phyloP scores from a whole-genome alignment of 2,329 filamentous ascomycete species.

The Coniochaeta sp. region DNA sequence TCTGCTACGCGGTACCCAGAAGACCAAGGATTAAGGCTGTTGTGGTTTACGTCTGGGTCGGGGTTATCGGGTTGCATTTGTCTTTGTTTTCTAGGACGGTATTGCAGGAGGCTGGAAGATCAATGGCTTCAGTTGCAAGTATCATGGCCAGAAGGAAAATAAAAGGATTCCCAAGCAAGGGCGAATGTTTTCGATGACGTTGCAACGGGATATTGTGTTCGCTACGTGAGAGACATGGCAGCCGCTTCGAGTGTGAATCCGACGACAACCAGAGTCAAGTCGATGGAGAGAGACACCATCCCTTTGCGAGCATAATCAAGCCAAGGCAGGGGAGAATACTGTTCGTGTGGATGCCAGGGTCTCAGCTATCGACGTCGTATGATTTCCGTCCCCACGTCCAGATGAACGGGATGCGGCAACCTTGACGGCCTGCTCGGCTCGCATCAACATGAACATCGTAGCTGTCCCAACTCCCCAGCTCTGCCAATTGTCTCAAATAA shows the following conservation, averaged over 20 bases:
- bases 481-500: not conserved
- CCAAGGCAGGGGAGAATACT: conserved; percentile 2
- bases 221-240: too few species aligned
- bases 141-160: conserved; percentile 38
- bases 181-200: conserved; percentile 2
- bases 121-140: conserved; percentile 41
- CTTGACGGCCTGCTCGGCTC: too few species aligned
- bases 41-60: conserved; percentile 49
- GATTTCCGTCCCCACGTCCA: not conserved
- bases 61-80: conserved; percentile 58
- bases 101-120: conserved; percentile 31
- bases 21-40: conserved; percentile 88
- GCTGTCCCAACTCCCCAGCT: not conserved
- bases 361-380: not conserved
- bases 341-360: not conserved
- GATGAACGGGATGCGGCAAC: not conserved
- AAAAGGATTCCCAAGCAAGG: conserved; percentile 20
- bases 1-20: conserved; percentile 99
- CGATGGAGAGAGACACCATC: not conserved
- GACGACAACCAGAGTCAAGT: not conserved
- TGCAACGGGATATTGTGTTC: not conserved
- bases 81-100: conserved; percentile 37
- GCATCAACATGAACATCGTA: not conserved
- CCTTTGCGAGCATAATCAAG: not conserved
- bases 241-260: too few species aligned